Conservation (phyloP, 306 rosid species). For the Senna siamea region DNA sequence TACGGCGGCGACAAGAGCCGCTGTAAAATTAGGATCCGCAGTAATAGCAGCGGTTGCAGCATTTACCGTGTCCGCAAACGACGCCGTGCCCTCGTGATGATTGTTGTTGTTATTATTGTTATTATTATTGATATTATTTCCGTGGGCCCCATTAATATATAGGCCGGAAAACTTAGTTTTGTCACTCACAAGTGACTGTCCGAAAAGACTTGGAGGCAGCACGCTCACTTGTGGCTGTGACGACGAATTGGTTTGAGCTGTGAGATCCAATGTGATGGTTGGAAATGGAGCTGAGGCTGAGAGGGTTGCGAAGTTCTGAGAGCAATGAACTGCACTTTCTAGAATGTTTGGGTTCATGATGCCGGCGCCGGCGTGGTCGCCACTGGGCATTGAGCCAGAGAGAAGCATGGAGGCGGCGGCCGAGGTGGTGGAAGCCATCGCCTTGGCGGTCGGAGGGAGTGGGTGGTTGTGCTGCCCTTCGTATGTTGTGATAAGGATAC, state of each 20-base stretch:
- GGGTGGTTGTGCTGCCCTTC: slow-evolving; percentile 85
- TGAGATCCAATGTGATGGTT: slow-evolving; percentile 73
- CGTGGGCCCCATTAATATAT: slow-evolving; percentile 38
- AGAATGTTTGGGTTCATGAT: slow-evolving; percentile 45
- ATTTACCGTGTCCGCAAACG: slow-evolving; percentile 46
- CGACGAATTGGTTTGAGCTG: slow-evolving; percentile 19
- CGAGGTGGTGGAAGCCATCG: slow-evolving; percentile 76
- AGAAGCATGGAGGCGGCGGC: slow-evolving; percentile 77
- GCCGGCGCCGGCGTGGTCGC: slow-evolving; percentile 34
- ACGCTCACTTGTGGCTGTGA: not conserved
- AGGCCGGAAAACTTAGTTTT: slow-evolving; percentile 29
- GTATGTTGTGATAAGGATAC: slow-evolving; percentile 66
- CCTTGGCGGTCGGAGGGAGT: slow-evolving; percentile 73
- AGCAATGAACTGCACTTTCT: slow-evolving; percentile 31
- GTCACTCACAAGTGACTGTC: slow-evolving; percentile 32
- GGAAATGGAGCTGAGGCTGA: slow-evolving; percentile 85
- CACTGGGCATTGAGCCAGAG: slow-evolving; percentile 66
- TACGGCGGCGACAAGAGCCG: slow-evolving; percentile 66
- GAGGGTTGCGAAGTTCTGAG: slow-evolving; percentile 62
- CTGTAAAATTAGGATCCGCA: slow-evolving; percentile 65
- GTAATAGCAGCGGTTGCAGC: slow-evolving; percentile 65
- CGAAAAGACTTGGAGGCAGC: slow-evolving; percentile 24
- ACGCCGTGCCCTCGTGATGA: slow-evolving; percentile 21
- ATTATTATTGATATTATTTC: not conserved
- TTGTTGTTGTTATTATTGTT: no score